Base-by-base conservation (phyloP, 192 early-diverging fungal species). In the Cetraspora pellucida region DNA sequence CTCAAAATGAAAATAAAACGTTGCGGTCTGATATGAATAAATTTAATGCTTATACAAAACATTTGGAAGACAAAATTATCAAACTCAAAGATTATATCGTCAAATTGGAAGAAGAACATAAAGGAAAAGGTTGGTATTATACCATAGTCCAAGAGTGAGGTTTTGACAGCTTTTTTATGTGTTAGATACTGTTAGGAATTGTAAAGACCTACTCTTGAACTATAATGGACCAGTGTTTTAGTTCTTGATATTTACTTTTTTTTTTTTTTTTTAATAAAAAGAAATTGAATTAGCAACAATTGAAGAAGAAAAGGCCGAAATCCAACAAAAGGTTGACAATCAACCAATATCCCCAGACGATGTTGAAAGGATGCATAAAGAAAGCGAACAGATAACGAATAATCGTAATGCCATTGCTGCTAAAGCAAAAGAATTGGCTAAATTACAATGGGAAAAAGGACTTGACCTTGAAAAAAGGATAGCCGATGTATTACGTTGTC, bases 291-390 rank as follows among this genome's bases (percentile, higher is more conserved):
- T 87, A 10, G 82, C 65, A 31, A 70, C 85, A 55, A 78, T 90
- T 45, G 80, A 85, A 44, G 78, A 76, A 46, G 90, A 92, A 63
- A 88, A 87, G 76, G 80, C 64, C 2, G 79, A 84, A 58, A 82
- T 93, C 47, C 87, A 90, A 72, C 57, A 75, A n/a, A 84, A 85
- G 13, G 92, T 94, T 11, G 92, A 94, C 66, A 79, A 81, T 64
- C 93, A 94, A 80, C 89, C 91, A 77, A 90, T 94, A 45, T 90
- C 88, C 30, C 89, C 92, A 47, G 89, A 90, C 37, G 93, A 94
- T 81, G 89, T 93, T 30, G 93, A 94, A 72, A 85, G 92, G 23
- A 94, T 94, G 92, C 91, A 86, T 61, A 85, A 88, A 31, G 93
- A 94, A 81, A 83, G 89, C 45, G 92, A 93, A 64, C 88, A 90